Conservation (phyloP, 2,329 filamentous ascomycete genomes). For the Diaporthe sp. region DNA sequence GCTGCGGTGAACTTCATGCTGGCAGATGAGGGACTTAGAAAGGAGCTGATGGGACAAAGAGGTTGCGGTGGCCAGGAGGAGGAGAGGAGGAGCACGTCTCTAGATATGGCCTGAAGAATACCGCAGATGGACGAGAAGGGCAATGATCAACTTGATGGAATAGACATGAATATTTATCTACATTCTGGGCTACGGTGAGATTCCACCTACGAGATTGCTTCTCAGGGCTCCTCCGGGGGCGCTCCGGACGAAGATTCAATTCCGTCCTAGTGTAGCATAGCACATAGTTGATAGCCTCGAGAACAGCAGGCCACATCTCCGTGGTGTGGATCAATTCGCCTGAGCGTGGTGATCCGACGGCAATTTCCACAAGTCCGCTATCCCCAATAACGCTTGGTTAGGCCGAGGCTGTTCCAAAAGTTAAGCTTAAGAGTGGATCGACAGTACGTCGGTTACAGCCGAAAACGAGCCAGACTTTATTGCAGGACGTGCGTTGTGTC, state of each 20-base stretch:
- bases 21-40: background rate
- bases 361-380: constrained; percentile 19
- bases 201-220: constrained; percentile 30
- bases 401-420: constrained; percentile 28
- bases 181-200: background rate
- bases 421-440: constrained; percentile 37
- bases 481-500: background rate
- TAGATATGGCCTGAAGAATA: constrained; percentile 12
- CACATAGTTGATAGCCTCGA: background rate
- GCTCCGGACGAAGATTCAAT: constrained; percentile 4
- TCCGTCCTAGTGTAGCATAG: background rate
- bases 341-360: constrained; percentile 1
- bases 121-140: constrained; percentile 6
- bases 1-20: constrained; percentile 34
- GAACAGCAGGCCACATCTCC: constrained; percentile 10
- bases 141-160: constrained; percentile 9
- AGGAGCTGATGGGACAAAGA: background rate
- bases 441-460: constrained; percentile 6
- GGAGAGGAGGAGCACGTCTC: background rate
- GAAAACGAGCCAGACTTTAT: constrained; percentile 4
- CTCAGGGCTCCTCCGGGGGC: background rate
- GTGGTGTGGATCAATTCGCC: constrained; percentile 6
- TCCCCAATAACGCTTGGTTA: background rate
- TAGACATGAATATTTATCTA: constrained; percentile 17
- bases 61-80: background rate